These are phyloP conservation scores for Lachancea mirantina DNA, from an alignment of 805 yeast species.

Conservation along the genomic window DNA sequence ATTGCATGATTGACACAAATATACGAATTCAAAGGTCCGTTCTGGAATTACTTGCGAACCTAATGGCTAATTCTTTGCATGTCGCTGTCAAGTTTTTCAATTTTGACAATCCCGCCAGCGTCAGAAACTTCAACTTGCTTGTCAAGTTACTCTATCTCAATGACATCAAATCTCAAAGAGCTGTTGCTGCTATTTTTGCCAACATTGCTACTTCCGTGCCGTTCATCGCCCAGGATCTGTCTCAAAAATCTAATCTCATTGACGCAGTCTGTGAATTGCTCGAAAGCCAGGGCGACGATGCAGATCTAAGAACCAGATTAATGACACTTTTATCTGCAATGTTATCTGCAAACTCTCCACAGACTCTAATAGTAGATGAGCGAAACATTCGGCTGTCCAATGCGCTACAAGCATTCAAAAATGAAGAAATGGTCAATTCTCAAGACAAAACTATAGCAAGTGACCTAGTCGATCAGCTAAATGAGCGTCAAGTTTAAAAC, in stretches of 20 bases:
- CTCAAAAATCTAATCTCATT: slow-evolving; percentile 21
- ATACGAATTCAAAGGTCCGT: slow-evolving; percentile 48
- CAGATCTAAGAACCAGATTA: slow-evolving; percentile 29
- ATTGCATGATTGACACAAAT: slow-evolving; percentile 39
- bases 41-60: slow-evolving; percentile 58
- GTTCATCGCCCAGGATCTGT: slow-evolving; percentile 30
- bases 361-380: background rate
- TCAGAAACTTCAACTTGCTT: slow-evolving; percentile 36
- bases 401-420: no score
- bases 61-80: slow-evolving; percentile 36
- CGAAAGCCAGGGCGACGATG: slow-evolving; percentile 24
- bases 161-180: slow-evolving; percentile 37
- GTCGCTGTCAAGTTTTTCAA: slow-evolving; percentile 53
- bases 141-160: slow-evolving; percentile 36
- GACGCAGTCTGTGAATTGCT: slow-evolving; percentile 23
- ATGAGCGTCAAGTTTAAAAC: no score
- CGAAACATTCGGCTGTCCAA: no score
- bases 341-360: slow-evolving; percentile 18
- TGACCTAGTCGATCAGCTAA: no score
- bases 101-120: slow-evolving; percentile 33
- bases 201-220: slow-evolving; percentile 30
- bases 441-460: no score
- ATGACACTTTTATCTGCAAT: slow-evolving; percentile 28
- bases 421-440: no score
- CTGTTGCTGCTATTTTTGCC: slow-evolving; percentile 34